Conservation (phyloP, 1,284 basidiomycete species). For the Sanghuangporus sanghuang region DNA sequence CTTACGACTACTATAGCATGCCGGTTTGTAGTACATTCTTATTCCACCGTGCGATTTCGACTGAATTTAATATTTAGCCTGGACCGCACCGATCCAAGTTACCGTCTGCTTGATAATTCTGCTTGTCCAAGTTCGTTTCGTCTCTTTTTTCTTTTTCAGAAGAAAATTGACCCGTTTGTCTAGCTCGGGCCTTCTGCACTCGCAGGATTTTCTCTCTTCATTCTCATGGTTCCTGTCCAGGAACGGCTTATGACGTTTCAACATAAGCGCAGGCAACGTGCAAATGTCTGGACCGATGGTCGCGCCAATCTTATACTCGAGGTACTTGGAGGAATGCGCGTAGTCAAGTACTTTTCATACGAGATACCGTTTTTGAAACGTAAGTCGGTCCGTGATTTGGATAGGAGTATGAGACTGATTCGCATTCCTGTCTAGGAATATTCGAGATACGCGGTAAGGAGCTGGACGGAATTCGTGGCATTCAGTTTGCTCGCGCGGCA, state of each 20-base stretch:
- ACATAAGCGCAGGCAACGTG: conserved; percentile 53
- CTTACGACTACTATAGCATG: conserved; percentile 19
- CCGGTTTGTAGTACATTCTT: conserved; percentile 17
- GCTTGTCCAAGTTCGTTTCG: conserved; percentile 42
- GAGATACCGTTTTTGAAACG: conserved; percentile 61
- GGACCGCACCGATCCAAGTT: conserved; percentile 70
- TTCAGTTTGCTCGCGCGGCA: conserved; percentile 56
- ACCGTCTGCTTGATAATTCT: conserved; percentile 57
- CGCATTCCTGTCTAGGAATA: conserved; percentile 37
- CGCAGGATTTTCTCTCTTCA: conserved; percentile 72
- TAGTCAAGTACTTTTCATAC: conserved; percentile 76
- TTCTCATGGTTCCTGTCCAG: conserved; percentile 67
- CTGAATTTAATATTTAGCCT: conserved; percentile 31
- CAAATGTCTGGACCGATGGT: conserved; percentile 68
- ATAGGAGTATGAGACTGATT: not conserved
- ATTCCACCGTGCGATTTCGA: not conserved
- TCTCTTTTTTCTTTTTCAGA: not conserved
- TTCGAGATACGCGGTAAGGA: conserved; percentile 49
- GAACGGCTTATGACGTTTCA: conserved; percentile 66
- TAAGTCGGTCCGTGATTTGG: conserved; percentile 26
- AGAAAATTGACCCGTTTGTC: not conserved
- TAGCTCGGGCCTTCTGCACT: conserved; percentile 74
- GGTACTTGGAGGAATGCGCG: conserved; percentile 62
- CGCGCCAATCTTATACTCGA: conserved; percentile 65
- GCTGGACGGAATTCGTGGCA: conserved; percentile 48